These are phyloP conservation scores for Aegilops longissima DNA, from an alignment of 176 grass and related monocot species.

Conservation along the genomic window DNA sequence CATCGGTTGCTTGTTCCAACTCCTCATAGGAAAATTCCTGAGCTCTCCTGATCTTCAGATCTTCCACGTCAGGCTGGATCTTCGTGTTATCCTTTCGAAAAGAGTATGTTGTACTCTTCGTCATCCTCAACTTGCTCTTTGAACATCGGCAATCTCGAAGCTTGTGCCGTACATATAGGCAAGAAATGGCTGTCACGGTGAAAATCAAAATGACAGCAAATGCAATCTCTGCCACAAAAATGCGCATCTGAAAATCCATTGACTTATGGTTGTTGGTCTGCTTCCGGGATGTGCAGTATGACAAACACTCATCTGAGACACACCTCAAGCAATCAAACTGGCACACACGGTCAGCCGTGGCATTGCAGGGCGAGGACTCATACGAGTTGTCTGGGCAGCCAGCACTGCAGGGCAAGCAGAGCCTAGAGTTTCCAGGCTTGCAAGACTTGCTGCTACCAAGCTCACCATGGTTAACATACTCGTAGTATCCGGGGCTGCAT, in stretches of 20 bases:
- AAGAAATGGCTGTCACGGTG: slow-evolving; percentile 61
- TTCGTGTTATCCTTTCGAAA: slow-evolving; percentile 85
- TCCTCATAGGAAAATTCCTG: slow-evolving; percentile 83
- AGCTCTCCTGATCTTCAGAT: slow-evolving; percentile 85
- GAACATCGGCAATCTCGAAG: slow-evolving; percentile 69
- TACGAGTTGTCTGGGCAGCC: slow-evolving; percentile 53
- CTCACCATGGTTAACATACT: slow-evolving; percentile 48
- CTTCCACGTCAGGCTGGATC: slow-evolving; percentile 78
- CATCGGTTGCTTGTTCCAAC: slow-evolving; percentile 73
- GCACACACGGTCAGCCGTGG: slow-evolving; percentile 63
- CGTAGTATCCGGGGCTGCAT: slow-evolving; percentile 78
- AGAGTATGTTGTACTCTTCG: slow-evolving; percentile 63
- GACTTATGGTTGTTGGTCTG: slow-evolving; percentile 47
- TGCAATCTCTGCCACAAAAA: slow-evolving; percentile 84
- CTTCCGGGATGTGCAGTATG: slow-evolving; percentile 56
- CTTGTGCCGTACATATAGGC: slow-evolving; percentile 69
- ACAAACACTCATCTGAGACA: slow-evolving; percentile 54
- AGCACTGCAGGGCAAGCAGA: slow-evolving; percentile 88
- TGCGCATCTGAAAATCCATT: slow-evolving; percentile 71
- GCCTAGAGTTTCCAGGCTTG: slow-evolving; percentile 75
- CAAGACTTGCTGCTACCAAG: slow-evolving; percentile 55
- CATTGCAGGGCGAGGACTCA: slow-evolving; percentile 70
- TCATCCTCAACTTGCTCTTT: slow-evolving; percentile 45
- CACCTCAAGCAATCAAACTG: slow-evolving; percentile 76
- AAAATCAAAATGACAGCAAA: slow-evolving; percentile 69